These are phyloP conservation scores for Sphagnum magellanicum DNA, from an alignment of 228 moss, liverwort and hornwort genomes.

Conservation along the genomic window DNA sequence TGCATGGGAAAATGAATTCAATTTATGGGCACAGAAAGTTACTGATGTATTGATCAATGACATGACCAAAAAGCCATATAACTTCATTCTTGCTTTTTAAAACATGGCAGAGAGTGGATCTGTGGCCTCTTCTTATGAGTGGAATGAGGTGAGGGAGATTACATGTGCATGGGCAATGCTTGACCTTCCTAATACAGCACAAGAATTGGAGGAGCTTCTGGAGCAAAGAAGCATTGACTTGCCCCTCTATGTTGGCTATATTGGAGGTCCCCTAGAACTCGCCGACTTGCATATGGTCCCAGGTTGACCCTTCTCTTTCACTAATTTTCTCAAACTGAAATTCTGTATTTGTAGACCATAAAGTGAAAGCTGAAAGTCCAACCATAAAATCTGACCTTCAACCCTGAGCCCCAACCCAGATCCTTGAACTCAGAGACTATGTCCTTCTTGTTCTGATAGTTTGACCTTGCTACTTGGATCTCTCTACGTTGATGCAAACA, in stretches of 20 bases:
- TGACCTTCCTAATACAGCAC: constrained; percentile 22
- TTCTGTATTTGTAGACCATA: too few relatives aligned
- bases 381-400: too few relatives aligned
- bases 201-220: constrained; percentile 13
- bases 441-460: not conserved
- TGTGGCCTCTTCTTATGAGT: not conserved
- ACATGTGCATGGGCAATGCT: constrained; percentile 35
- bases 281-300: constrained; percentile 18
- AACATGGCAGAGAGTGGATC: not conserved
- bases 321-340: too few relatives aligned
- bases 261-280: constrained; percentile 21
- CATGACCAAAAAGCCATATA: too few relatives aligned
- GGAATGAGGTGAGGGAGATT: constrained; percentile 9
- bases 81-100: not conserved
- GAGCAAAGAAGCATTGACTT: constrained; percentile 14
- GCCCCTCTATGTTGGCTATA: constrained; percentile 28
- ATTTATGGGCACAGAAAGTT: too few relatives aligned
- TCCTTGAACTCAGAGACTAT: not conserved
- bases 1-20: too few relatives aligned
- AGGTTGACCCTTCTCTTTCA: constrained; percentile 7
- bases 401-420: not conserved
- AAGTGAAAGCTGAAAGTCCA: too few relatives aligned
- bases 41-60: too few relatives aligned
- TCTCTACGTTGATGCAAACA: too few relatives aligned
- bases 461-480: too few relatives aligned